Evolutionary conservation across 1,284 basidiomycete genomes (phyloP).

Genomic region (Cryptococcus sp.): DNA sequence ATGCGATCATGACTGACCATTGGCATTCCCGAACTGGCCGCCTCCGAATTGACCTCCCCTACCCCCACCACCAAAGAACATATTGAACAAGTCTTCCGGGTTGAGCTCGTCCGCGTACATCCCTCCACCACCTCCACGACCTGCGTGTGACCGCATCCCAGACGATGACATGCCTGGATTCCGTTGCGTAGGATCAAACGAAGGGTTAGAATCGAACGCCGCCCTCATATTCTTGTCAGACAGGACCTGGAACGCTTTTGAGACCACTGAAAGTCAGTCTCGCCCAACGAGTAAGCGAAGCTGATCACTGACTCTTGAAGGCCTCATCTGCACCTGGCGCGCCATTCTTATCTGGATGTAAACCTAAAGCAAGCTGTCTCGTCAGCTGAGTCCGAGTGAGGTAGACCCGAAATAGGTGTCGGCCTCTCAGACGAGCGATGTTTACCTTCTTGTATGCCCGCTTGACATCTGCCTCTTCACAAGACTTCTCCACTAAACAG

Average conservation of each 20-base stretch:
- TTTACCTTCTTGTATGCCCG: constrained; percentile 94
- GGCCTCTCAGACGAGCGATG: constrained; percentile 5
- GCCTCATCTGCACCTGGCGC: constrained; percentile 98
- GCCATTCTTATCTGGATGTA: constrained; percentile 97
- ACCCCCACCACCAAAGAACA: constrained; percentile 85
- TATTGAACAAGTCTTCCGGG: constrained; percentile 95
- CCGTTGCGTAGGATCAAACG: constrained; percentile 82
- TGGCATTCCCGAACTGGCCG: constrained; percentile 55
- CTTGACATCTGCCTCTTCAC: constrained; percentile 87
- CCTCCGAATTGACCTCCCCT: constrained; percentile 54
- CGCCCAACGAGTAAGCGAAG: background rate
- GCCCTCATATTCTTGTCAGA: constrained; percentile 90
- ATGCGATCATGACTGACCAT: constrained; percentile 23
- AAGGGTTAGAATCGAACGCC: constrained; percentile 79
- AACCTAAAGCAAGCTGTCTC: constrained; percentile 73
- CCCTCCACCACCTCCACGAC: constrained; percentile 51
- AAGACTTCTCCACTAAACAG: constrained; percentile 65
- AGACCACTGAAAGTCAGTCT: constrained; percentile 67
- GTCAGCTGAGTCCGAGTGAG: constrained; percentile 2
- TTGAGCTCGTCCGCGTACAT: constrained; percentile 78
- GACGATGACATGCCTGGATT: constrained; percentile 62
- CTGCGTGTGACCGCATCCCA: constrained; percentile 34
- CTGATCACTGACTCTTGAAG: constrained; percentile 83
- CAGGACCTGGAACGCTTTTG: constrained; percentile 93
- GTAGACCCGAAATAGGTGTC: too few species aligned